A percentile compares a stretch with the other conserved stretches of the same genome.
Conservation (phyloP, 176 grass and related monocot genomes). For the Sorghum bicolor region Sorghum_bicolor_NCBIv3 NC_012875.2:46687001-46687500, state of each 20-base stretch:
- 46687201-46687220: constrained; percentile 67
- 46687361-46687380: neutral
- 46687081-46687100: constrained; percentile 52
- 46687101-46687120: constrained; percentile 3
- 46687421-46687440: neutral
- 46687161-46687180: neutral
- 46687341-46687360: neutral
- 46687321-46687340: constrained; percentile 14
- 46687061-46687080: constrained; percentile 44
- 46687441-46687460: neutral
- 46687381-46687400: neutral
- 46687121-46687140: neutral
- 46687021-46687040: constrained; percentile 40
- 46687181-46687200: neutral
- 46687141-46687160: constrained; percentile 12
- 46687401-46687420: constrained; percentile 5
- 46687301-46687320: neutral
- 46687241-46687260: constrained; percentile 60
- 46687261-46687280: constrained; percentile 59
- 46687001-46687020: constrained; percentile 25
- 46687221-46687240: constrained; percentile 64
- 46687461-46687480: neutral
- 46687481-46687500: neutral
- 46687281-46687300: constrained; percentile 57
- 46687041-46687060: constrained; percentile 81